phyloP scores from a whole-genome alignment of 371 early-diverging fungal species.

The Rhizopus arrhizus region DNA sequence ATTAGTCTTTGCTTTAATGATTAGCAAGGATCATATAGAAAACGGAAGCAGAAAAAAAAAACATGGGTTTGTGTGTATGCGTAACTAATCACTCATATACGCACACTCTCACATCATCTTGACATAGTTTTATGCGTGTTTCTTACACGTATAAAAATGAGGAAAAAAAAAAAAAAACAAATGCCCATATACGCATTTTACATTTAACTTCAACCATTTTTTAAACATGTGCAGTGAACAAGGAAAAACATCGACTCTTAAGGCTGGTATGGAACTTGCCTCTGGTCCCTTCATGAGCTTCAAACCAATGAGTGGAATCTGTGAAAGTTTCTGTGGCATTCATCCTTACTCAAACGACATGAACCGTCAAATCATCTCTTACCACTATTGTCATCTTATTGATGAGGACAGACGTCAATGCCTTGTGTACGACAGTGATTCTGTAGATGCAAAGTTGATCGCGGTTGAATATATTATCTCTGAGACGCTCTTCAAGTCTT shows the following conservation, averaged over 20 bases:
- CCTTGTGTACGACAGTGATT: constrained; percentile 48
- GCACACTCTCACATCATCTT: too few relatives aligned
- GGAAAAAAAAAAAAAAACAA: too few relatives aligned
- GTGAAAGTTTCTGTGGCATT: constrained; percentile 33
- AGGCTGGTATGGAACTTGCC: not conserved
- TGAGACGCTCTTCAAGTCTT: constrained; percentile 39
- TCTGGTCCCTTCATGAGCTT: constrained; percentile 6
- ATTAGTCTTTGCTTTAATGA: too few relatives aligned
- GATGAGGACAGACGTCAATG: constrained; percentile 58
- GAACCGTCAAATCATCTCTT: constrained; percentile 46
- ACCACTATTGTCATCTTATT: constrained; percentile 50
- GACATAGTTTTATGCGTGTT: too few relatives aligned
- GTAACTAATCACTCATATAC: too few relatives aligned
- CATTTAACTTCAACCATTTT: too few relatives aligned
- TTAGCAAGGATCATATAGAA: too few relatives aligned
- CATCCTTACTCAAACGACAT: constrained; percentile 37
- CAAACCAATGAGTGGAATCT: constrained; percentile 13
- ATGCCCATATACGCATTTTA: not conserved
- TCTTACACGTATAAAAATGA: too few relatives aligned
- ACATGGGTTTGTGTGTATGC: too few relatives aligned
- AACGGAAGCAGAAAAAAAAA: too few relatives aligned
- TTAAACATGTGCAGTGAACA: not conserved
- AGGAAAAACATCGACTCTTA: not conserved
- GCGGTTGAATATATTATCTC: constrained; percentile 62
- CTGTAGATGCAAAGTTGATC: constrained; percentile 42